Conservation (phyloP, 2,329 filamentous ascomycete genomes). For the Fusarium gaditjirri region DNA sequence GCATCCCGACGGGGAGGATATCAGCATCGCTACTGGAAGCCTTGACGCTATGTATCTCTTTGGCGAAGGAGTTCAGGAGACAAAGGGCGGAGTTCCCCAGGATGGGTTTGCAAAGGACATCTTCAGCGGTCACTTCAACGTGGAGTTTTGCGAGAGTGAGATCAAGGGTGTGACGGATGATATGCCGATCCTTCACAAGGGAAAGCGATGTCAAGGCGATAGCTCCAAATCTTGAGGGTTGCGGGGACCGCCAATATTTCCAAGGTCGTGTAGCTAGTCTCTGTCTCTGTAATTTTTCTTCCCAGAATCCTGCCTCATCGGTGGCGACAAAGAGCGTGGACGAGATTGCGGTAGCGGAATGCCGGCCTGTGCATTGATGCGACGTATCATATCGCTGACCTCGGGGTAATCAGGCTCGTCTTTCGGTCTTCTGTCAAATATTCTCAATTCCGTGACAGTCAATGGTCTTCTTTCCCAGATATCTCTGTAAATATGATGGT, state of each 20-base stretch:
- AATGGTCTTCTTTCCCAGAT: conserved; percentile 28
- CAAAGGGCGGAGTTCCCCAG: fast-evolving
- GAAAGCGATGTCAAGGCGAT: conserved; percentile 6
- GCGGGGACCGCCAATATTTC: no score
- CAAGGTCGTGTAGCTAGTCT: no score
- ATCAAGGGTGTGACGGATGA: conserved; percentile 19
- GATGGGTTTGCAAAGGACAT: neutral
- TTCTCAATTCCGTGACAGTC: neutral
- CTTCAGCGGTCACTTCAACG: neutral
- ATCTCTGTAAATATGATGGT: conserved; percentile 19
- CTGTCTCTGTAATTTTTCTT: neutral
- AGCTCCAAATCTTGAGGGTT: neutral
- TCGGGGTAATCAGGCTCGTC: conserved; percentile 26
- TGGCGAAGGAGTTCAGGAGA: neutral
- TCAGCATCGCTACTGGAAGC: conserved; percentile 11
- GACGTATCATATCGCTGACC: conserved; percentile 4
- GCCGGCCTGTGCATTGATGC: conserved; percentile 2
- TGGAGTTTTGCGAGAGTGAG: conserved; percentile 10
- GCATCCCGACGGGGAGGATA: neutral
- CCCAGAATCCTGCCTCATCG: fast-evolving
- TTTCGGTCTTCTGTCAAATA: conserved; percentile 15
- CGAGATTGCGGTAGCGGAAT: neutral
- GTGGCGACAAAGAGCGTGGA: neutral
- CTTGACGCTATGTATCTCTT: conserved; percentile 9
- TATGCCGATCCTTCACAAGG: conserved; percentile 6